A percentile compares a stretch with the other conserved stretches of the same genome.
phyloP scores from a whole-genome alignment of 2,329 filamentous ascomycete genomes.

The Pyrenophora graminea region DNA sequence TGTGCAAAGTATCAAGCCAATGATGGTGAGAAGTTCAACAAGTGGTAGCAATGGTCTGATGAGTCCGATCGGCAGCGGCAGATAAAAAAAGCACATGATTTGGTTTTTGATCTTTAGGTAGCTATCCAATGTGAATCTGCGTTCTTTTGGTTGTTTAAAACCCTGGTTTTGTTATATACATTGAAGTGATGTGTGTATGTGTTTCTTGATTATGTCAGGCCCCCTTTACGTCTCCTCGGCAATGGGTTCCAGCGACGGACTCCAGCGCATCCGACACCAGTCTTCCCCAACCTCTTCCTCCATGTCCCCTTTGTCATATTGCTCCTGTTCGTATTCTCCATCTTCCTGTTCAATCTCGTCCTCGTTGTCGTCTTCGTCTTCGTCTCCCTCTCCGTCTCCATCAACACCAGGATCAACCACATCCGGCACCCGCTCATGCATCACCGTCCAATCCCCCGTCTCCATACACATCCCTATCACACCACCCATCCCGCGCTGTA shows the following conservation, averaged over 20 bases:
- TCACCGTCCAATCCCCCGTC: background rate
- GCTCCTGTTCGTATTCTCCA: background rate
- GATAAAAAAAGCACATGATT: conserved; percentile 25
- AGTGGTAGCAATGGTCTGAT: conserved; percentile 36
- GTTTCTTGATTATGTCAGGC: background rate
- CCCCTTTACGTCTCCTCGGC: background rate
- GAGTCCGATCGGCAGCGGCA: conserved; percentile 37
- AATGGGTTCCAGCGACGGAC: background rate
- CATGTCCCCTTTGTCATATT: background rate
- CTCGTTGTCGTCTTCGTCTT: background rate
- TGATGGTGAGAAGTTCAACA: conserved; percentile 41
- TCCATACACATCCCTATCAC: background rate
- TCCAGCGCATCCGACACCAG: background rate
- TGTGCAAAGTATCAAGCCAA: conserved; percentile 38
- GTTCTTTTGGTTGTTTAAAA: conserved; percentile 22
- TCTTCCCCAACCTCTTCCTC: background rate
- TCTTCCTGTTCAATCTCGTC: background rate
- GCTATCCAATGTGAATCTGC: conserved; percentile 34
- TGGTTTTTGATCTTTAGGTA: conserved; percentile 26
- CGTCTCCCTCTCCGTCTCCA: background rate
- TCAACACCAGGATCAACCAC: background rate
- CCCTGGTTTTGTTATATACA: background rate
- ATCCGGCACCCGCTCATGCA: background rate
- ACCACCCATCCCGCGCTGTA: too few species aligned
- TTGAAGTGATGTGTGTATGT: background rate